Evolutionary conservation across 139 green algal species (phyloP).

Genomic region (Chlamydomonas applanata): DNA sequence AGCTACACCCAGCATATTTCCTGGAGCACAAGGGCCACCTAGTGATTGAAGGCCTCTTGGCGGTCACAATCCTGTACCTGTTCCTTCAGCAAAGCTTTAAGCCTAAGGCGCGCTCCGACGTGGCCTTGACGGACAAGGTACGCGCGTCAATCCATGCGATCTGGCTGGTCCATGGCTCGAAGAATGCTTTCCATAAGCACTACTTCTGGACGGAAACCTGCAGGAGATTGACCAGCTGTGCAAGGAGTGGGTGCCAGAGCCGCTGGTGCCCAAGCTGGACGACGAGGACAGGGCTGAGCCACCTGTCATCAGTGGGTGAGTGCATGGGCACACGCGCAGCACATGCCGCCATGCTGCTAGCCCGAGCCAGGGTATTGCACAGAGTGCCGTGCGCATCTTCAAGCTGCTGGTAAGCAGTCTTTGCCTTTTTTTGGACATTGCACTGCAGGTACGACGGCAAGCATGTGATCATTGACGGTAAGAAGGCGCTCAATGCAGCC

Average conservation of each 20-base stretch:
- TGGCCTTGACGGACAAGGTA: conserved; percentile 75
- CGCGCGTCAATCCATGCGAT: background rate
- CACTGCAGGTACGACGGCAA: conserved; percentile 25
- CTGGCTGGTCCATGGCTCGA: background rate
- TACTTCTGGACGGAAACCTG: background rate
- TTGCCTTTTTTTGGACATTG: background rate
- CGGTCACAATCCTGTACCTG: conserved; percentile 75
- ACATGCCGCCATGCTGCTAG: no score
- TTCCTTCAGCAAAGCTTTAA: conserved; percentile 66
- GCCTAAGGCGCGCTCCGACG: conserved; percentile 38
- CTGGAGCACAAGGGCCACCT: conserved; percentile 80
- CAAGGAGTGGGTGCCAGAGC: conserved; percentile 86
- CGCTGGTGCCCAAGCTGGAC: conserved; percentile 49
- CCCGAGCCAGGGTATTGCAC: no score
- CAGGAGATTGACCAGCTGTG: conserved; percentile 86
- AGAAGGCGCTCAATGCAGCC: conserved; percentile 75
- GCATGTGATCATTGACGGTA: conserved; percentile 49
- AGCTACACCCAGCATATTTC: conserved; percentile 75
- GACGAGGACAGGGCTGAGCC: conserved; percentile 36
- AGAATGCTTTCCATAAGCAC: background rate
- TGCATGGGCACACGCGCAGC: background rate
- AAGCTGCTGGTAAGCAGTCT: no score
- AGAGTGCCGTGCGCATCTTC: no score
- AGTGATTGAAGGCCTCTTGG: conserved; percentile 72
- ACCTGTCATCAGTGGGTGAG: conserved; percentile 44